A percentile compares a stretch with the other conserved stretches of the same genome.
Evolutionary conservation across 306 rosid genomes (phyloP).

Genomic region (Mucuna pruriens): DNA sequence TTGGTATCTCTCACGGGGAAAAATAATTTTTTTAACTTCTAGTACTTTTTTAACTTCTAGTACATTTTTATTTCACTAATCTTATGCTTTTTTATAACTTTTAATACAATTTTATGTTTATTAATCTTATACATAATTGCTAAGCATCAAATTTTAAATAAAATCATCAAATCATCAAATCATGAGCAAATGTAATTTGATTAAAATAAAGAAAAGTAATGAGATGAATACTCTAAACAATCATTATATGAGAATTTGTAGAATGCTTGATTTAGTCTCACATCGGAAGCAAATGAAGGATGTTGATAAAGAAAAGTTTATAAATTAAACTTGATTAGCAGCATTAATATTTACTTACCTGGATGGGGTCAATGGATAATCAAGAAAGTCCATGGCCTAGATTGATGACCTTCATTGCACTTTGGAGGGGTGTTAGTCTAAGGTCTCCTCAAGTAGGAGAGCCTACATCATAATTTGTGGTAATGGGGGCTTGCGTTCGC

Average conservation of each 20-base stretch:
- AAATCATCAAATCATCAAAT: background rate
- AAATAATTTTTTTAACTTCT: no score
- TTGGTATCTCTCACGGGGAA: no score
- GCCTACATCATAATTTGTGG: slow-evolving; percentile 59
- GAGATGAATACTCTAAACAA: no score
- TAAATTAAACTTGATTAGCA: background rate
- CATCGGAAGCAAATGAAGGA: background rate
- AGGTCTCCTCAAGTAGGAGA: slow-evolving; percentile 53
- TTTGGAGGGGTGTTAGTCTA: slow-evolving; percentile 18
- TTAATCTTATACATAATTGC: no score
- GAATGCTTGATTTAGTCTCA: background rate
- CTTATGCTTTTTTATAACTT: no score
- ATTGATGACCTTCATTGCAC: slow-evolving; percentile 20
- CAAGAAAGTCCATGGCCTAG: background rate
- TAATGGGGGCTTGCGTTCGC: slow-evolving; percentile 58
- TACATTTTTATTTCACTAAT: no score
- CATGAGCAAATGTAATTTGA: background rate
- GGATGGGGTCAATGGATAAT: slow-evolving; percentile 15
- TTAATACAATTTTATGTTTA: no score
- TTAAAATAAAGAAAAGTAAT: background rate
- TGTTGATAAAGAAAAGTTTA: background rate
- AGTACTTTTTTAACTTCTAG: no score
- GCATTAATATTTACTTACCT: background rate
- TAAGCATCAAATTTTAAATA: background rate
- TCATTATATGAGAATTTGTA: background rate